Base-by-base conservation (phyloP, 768 basidiomycete species). In the Mycena sanguinolenta region DNA sequence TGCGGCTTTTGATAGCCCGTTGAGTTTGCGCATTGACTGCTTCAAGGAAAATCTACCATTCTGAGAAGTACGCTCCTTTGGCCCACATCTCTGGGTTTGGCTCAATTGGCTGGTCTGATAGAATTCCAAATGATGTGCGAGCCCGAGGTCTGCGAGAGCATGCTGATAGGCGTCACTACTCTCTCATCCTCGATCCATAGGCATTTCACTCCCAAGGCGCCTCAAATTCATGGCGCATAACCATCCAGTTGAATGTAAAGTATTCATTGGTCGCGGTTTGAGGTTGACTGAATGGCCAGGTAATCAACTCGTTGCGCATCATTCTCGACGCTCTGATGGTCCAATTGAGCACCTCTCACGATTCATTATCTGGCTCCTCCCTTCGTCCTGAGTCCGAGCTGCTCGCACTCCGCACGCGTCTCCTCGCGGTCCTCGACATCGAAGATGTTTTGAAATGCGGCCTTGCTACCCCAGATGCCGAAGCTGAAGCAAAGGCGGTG, bases 1-100 rank as follows among this genome's bases (percentile, higher is more conserved):
- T 93, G 79, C 67, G 78, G 13, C 21, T 17, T 38, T 3, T 58
- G 2, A 21, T 3, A 6, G 0, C 2, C 3, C 38, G 10, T 39
- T 8, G 16, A 38, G 14, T 5, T 12, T 32, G 54, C 21, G 9
- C 54, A n/a, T 27, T n/a, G 32, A 36, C 57, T 52, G 28, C 14
- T 34, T 44, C 36, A 28, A 93, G 92, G 92, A 50, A 95, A 94
- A 84, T 93, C 92, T 2, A 94, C 93, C 7, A 93, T 93, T 0
- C 85, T 94, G 44, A 92, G 93, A 79, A 94, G 92, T 93, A 79
- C 68, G 90, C 86, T 9, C 13, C 30, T 21, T n/a, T n/a, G 28
- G 13, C n/a, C 7, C 44, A 54, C 62, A 17, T 32, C 28, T 28
- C 28, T 21, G 17, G 9, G 25, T 38, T 23, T n/a, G 36, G 25